Conservation (phyloP, 805 yeast genomes). For the Alloascoidea hylecoeti region DNA sequence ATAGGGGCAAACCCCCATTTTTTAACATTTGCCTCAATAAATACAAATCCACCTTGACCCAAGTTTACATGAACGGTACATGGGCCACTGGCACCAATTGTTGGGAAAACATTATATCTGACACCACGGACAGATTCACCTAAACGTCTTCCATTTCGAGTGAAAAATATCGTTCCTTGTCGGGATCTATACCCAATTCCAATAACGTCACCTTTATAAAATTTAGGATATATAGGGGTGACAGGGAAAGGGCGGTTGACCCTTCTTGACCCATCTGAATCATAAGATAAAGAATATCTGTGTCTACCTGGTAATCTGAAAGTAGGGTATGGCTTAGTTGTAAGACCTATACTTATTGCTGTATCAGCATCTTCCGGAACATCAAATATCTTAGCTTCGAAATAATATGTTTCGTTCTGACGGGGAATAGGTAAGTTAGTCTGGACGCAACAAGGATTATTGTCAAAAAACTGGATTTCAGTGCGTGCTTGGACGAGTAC, state of each 20-base stretch:
- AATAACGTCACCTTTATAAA: slow-evolving; percentile 60
- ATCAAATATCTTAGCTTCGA: slow-evolving; percentile 42
- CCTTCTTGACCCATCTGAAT: slow-evolving; percentile 56
- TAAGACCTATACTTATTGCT: slow-evolving; percentile 48
- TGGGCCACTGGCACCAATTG: slow-evolving; percentile 17
- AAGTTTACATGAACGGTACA: slow-evolving; percentile 41
- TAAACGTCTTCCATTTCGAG: slow-evolving; percentile 68
- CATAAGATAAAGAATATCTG: slow-evolving; percentile 58
- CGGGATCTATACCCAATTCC: slow-evolving; percentile 64
- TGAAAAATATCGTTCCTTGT: slow-evolving; percentile 63
- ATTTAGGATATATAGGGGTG: slow-evolving; percentile 22
- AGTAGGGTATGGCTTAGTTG: slow-evolving; percentile 61
- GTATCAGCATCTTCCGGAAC: slow-evolving; percentile 18
- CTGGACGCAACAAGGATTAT: not conserved
- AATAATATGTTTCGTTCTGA: slow-evolving; percentile 42
- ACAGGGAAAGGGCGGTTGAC: slow-evolving; percentile 44
- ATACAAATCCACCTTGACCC: slow-evolving; percentile 70
- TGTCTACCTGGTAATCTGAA: slow-evolving; percentile 66
- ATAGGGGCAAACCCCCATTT: slow-evolving; percentile 61
- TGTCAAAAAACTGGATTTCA: slow-evolving; percentile 1
- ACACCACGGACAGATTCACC: slow-evolving; percentile 25
- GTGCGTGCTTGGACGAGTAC: not conserved
- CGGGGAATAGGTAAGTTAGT: slow-evolving; percentile 18
- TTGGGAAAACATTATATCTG: slow-evolving; percentile 21
- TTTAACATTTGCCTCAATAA: slow-evolving; percentile 72